These are phyloP conservation scores for Thelonectria rubi DNA, from an alignment of 2,329 filamentous ascomycete genomes.

Conservation along the genomic window DNA sequence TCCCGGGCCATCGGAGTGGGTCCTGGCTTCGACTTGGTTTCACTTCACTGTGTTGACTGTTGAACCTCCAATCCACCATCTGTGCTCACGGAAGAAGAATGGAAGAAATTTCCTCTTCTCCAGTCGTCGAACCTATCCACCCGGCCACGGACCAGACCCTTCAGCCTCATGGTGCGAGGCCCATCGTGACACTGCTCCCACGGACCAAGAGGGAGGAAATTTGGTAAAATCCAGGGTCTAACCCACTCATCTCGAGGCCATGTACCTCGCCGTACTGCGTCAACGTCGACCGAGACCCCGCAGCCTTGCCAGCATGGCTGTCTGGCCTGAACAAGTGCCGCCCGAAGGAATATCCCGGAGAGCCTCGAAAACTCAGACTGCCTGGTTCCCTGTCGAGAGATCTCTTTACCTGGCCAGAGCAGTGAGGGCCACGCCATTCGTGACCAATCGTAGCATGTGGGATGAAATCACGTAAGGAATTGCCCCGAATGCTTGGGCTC, in stretches of 20 bases:
- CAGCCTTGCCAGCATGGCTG: slow-evolving; percentile 10
- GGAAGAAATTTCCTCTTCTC: slow-evolving; percentile 9
- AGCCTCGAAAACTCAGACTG: too few species aligned
- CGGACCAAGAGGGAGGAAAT: slow-evolving; percentile 14
- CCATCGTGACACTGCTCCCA: not conserved
- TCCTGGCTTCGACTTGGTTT: slow-evolving; percentile 8
- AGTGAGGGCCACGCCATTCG: too few species aligned
- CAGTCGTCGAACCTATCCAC: slow-evolving; percentile 5
- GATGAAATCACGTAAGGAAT: too few species aligned
- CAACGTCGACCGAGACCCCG: slow-evolving; percentile 7
- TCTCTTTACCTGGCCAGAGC: too few species aligned
- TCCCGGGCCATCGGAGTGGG: slow-evolving; percentile 13
- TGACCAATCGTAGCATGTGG: too few species aligned
- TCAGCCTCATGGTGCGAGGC: slow-evolving; percentile 22
- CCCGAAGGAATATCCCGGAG: too few species aligned
- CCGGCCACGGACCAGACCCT: slow-evolving; percentile 12
- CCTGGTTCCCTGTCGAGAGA: too few species aligned
- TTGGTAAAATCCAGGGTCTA: slow-evolving; percentile 13
- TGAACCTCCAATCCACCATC: too few species aligned
- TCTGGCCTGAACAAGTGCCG: too few species aligned
- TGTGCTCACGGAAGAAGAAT: not conserved
- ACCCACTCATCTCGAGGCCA: slow-evolving; percentile 11
- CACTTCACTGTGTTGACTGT: too few species aligned
- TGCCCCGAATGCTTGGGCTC: too few species aligned
- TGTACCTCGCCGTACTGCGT: slow-evolving; percentile 14